Evolutionary conservation across 2,329 filamentous ascomycete species (phyloP).

Genomic region (Hymenoscyphus fraxineus): DNA sequence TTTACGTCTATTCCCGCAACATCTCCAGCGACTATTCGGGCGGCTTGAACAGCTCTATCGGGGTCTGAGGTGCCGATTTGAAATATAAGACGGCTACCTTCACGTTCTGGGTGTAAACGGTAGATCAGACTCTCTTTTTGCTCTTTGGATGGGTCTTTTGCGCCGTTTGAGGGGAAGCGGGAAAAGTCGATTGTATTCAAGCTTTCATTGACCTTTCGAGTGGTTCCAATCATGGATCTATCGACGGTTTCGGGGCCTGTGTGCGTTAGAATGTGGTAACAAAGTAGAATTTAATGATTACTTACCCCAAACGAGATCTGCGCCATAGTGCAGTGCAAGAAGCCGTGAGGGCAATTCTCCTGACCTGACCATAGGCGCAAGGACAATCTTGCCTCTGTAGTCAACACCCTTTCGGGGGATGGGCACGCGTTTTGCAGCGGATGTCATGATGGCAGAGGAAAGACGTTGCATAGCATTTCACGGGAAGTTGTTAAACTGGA

Average conservation of each 20-base stretch:
- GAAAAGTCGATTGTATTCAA: conserved; percentile 84
- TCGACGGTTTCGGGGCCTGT: conserved; percentile 91
- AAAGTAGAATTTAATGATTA: conserved; percentile 17
- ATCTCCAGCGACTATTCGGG: conserved; percentile 77
- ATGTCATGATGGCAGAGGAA: conserved; percentile 54
- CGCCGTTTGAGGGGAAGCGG: conserved; percentile 65
- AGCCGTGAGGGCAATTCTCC: conserved; percentile 90
- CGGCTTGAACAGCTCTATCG: conserved; percentile 76
- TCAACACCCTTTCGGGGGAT: conserved; percentile 88
- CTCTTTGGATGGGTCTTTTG: conserved; percentile 52
- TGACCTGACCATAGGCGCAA: conserved; percentile 97
- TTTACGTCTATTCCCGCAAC: conserved; percentile 96
- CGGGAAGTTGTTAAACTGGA: not conserved
- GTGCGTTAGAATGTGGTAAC: conserved; percentile 4
- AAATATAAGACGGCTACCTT: conserved; percentile 75
- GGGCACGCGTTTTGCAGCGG: conserved; percentile 63
- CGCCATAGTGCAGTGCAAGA: conserved; percentile 87
- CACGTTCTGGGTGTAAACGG: conserved; percentile 72
- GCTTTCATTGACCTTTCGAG: conserved; percentile 68
- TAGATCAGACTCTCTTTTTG: conserved; percentile 70
- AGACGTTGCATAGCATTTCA: conserved; percentile 34
- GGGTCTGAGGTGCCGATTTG: conserved; percentile 89
- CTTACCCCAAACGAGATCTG: conserved; percentile 91
- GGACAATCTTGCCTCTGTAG: conserved; percentile 88
- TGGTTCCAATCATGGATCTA: conserved; percentile 83